phyloP scores from a whole-genome alignment of 164 flowering plant genomes.

The Berberis vulgaris region DNA sequence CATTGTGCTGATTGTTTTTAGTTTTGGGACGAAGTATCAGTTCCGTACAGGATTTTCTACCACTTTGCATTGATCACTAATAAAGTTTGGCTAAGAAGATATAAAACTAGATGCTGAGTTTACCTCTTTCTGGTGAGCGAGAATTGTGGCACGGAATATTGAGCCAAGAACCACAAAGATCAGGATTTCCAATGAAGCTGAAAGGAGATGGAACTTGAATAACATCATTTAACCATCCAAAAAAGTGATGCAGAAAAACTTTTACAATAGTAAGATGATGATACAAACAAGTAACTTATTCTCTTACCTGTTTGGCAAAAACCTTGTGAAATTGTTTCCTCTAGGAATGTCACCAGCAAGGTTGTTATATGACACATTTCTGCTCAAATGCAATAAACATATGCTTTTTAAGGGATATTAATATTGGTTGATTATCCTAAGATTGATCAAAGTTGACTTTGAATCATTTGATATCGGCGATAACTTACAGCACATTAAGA shows the following conservation, averaged over 20 bases:
- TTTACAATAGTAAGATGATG: too few species aligned
- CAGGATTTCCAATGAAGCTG: slow-evolving; percentile 84
- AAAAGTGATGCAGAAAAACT: too few species aligned
- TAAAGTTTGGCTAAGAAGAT: background rate
- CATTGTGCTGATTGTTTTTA: too few species aligned
- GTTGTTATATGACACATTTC: slow-evolving; percentile 87
- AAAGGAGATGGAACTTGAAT: background rate
- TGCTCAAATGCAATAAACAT: slow-evolving; percentile 16
- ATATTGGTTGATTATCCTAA: too few species aligned
- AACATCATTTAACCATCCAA: background rate
- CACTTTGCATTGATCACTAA: background rate
- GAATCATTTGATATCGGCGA: too few species aligned
- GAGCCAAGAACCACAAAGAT: slow-evolving; percentile 80
- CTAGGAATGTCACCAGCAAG: slow-evolving; percentile 73
- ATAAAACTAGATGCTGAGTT: background rate
- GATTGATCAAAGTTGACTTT: too few species aligned
- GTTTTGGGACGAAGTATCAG: too few species aligned
- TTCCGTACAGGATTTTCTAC: too few species aligned
- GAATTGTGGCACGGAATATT: slow-evolving; percentile 52
- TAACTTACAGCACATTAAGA: slow-evolving; percentile 58
- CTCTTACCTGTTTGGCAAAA: slow-evolving; percentile 60
- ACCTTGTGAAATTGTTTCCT: slow-evolving; percentile 79
- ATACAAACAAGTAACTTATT: background rate
- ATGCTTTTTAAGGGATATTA: background rate
- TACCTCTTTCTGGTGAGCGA: slow-evolving; percentile 60